phyloP scores from a whole-genome alignment of 2,329 filamentous ascomycete genomes.

The Phialocephala subalpina region DNA sequence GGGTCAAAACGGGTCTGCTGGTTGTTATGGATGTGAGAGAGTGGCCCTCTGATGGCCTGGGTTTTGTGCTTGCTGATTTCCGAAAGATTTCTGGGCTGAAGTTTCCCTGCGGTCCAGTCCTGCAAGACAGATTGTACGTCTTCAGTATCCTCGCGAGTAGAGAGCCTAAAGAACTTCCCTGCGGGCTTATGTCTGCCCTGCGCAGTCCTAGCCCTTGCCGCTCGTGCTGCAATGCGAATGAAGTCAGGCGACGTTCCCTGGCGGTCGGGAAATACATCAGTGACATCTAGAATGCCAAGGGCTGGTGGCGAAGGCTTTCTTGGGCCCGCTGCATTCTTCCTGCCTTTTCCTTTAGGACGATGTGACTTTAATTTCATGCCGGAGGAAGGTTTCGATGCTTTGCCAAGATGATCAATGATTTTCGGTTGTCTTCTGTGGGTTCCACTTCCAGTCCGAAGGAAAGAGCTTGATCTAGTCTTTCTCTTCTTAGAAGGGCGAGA shows the following conservation, averaged over 20 bases:
- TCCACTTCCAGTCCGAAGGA: constrained; percentile 11
- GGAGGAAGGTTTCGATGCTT: constrained; percentile 9
- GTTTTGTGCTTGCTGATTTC: neutral
- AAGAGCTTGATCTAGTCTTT: constrained; percentile 25
- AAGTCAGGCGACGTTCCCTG: constrained; percentile 57
- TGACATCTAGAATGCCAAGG: constrained; percentile 69
- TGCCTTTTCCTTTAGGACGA: neutral
- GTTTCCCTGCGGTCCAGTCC: constrained; percentile 58
- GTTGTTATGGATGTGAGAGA: constrained; percentile 34
- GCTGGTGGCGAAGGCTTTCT: constrained; percentile 48
- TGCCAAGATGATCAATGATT: constrained; percentile 39
- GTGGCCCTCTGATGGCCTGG: constrained; percentile 14
- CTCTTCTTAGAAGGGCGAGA: constrained; percentile 32
- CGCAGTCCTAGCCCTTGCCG: constrained; percentile 55
- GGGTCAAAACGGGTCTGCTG: constrained; percentile 30
- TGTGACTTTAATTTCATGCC: neutral
- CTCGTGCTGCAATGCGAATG: constrained; percentile 67
- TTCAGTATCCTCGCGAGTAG: constrained; percentile 65
- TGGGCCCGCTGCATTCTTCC: neutral
- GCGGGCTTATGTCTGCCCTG: constrained; percentile 63
- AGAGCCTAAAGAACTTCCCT: constrained; percentile 66
- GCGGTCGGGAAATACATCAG: constrained; percentile 43
- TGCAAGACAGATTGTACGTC: constrained; percentile 62
- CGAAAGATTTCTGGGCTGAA: constrained; percentile 18
- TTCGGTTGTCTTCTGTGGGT: constrained; percentile 35